A percentile compares a stretch with the other conserved stretches of the same genome.
Evolutionary conservation across 345 rosid species (phyloP).

Genomic region (Syzygium grande): DNA sequence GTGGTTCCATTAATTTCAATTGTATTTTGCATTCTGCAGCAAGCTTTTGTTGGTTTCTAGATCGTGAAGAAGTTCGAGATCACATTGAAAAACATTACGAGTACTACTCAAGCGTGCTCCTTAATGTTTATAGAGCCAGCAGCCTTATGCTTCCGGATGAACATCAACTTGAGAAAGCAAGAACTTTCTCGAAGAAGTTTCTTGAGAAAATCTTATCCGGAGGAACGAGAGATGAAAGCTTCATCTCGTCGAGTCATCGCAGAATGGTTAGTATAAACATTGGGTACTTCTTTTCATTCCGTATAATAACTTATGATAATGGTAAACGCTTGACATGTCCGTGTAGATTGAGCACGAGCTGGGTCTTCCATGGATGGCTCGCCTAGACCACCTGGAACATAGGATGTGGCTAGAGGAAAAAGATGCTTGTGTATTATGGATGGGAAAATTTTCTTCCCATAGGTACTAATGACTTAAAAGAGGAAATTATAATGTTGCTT

Average conservation of each 20-base stretch:
- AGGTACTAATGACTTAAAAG: conserved; percentile 19
- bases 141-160: conserved; percentile 54
- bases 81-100: conserved; percentile 19
- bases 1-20: not conserved
- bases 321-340: not conserved
- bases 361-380: conserved; percentile 45
- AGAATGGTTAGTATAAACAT: conserved; percentile 6
- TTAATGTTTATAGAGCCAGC: conserved; percentile 48
- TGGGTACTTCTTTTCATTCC: not conserved
- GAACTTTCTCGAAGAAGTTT: conserved; percentile 26
- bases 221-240: not conserved
- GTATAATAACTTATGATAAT: not conserved
- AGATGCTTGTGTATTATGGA: conserved; percentile 25
- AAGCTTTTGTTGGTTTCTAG: conserved; percentile 50
- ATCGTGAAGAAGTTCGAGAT: conserved; percentile 17
- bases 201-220: conserved; percentile 16
- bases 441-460: conserved; percentile 34
- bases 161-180: conserved; percentile 38
- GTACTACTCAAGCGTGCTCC: conserved; percentile 20
- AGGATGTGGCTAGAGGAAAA: conserved; percentile 55
- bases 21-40: conserved; percentile 18
- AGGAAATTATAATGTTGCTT: not conserved
- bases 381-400: conserved; percentile 51
- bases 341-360: conserved; percentile 39
- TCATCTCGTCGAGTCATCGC: not conserved